A percentile compares a stretch with the other conserved stretches of the same genome.
phyloP scores from a whole-genome alignment of 169 alveolate species.

The Eimeria falciformis region DNA sequence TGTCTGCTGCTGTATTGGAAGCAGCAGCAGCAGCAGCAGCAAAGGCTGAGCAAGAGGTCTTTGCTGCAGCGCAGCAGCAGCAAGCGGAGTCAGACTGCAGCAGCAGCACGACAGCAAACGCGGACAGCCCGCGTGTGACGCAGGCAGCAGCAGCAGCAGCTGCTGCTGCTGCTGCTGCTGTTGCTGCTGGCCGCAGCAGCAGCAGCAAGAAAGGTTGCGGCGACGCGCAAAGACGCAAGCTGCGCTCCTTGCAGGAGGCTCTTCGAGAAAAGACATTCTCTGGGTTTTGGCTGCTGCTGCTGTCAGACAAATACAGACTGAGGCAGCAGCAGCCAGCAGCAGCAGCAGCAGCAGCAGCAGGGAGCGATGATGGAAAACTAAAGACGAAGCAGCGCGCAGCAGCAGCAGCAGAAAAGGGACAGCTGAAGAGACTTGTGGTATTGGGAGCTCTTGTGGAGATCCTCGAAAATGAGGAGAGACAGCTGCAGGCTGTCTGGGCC shows the following conservation, averaged over 20 bases:
- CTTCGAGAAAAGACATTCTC: constrained; percentile 53
- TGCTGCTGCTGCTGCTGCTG: constrained; percentile 56
- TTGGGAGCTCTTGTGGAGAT: constrained; percentile 70
- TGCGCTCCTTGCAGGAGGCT: constrained; percentile 36
- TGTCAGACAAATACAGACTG: constrained; percentile 61
- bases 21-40: constrained; percentile 56
- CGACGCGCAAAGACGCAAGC: constrained; percentile 9
- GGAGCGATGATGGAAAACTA: background rate
- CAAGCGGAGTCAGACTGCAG: background rate
- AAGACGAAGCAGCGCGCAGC: background rate
- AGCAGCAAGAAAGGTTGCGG: background rate
- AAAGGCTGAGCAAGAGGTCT: background rate
- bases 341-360: constrained; percentile 48
- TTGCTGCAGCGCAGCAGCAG: background rate
- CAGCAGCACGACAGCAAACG: background rate
- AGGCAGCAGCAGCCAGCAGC: constrained; percentile 52
- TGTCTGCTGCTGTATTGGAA: background rate
- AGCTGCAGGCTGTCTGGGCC: constrained; percentile 67
- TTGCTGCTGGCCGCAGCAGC: background rate
- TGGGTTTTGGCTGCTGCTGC: constrained; percentile 72
- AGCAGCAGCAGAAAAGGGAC: constrained; percentile 8
- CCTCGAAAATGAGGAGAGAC: constrained; percentile 57
- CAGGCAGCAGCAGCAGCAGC: constrained; percentile 55
- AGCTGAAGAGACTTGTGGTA: constrained; percentile 40
- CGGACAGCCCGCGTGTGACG: background rate